A percentile compares a stretch with the other conserved stretches of the same genome.
Conservation (phyloP, 2,329 filamentous ascomycete species). For the Cladophialophora exuberans region DNA sequence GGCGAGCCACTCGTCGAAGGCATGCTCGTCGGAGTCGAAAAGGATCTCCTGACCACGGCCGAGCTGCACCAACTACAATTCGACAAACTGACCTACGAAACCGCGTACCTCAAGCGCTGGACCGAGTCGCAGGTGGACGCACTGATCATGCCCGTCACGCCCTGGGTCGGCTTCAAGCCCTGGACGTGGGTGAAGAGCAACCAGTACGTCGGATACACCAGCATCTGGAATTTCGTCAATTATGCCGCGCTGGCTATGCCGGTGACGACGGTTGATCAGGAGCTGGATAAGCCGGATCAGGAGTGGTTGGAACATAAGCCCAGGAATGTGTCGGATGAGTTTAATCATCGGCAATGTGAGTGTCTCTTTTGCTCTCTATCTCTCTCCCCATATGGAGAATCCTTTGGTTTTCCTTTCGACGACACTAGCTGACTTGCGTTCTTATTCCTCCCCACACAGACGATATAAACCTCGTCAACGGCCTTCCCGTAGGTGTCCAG, state of each 20-base stretch:
- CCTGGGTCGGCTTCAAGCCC: slow-evolving; percentile 38
- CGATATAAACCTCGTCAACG: slow-evolving; percentile 39
- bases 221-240: slow-evolving; percentile 41
- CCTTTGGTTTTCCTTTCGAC: no score
- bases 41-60: slow-evolving; percentile 28
- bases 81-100: slow-evolving; percentile 38
- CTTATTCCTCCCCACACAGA: slow-evolving; percentile 18
- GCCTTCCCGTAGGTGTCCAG: slow-evolving; percentile 42
- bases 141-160: slow-evolving; percentile 38
- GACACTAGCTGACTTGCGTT: no score
- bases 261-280: slow-evolving; percentile 37
- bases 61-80: slow-evolving; percentile 30
- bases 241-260: slow-evolving; percentile 39
- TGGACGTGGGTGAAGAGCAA: slow-evolving; percentile 40
- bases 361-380: no score
- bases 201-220: slow-evolving; percentile 40
- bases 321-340: slow-evolving; percentile 5
- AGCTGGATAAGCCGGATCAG: neutral
- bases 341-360: neutral
- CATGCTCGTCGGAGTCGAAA: slow-evolving; percentile 40
- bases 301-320: slow-evolving; percentile 1
- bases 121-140: slow-evolving; percentile 37
- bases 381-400: no score
- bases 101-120: slow-evolving; percentile 38
- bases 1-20: slow-evolving; percentile 39